Evolutionary conservation across 1,284 basidiomycete species (phyloP).

Genomic region (Phellopilus nigrolimitatus): DNA sequence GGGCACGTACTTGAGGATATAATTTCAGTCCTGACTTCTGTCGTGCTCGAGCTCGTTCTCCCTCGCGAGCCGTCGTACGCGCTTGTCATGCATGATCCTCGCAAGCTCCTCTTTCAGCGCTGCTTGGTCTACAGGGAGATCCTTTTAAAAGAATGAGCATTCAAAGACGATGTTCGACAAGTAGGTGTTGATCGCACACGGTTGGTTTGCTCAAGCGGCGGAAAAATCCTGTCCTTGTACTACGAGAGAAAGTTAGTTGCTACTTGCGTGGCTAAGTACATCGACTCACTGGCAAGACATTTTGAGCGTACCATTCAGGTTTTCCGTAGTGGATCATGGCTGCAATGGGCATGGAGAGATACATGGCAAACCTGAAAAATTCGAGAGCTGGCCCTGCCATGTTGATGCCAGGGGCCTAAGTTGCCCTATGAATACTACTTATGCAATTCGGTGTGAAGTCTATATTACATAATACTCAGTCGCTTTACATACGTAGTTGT

Average conservation of each 20-base stretch:
- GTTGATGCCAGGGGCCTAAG: not conserved
- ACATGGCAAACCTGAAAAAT: slow-evolving; percentile 84
- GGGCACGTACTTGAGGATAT: not conserved
- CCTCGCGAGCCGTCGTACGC: slow-evolving; percentile 40
- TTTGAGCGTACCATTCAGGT: slow-evolving; percentile 79
- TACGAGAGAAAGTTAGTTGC: slow-evolving; percentile 26
- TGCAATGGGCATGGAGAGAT: slow-evolving; percentile 83
- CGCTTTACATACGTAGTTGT: too few species aligned
- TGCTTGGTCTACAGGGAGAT: slow-evolving; percentile 58
- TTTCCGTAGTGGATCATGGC: slow-evolving; percentile 87
- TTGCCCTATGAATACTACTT: too few species aligned
- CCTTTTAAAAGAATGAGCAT: slow-evolving; percentile 32
- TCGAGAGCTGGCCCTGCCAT: slow-evolving; percentile 85
- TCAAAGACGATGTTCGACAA: slow-evolving; percentile 9
- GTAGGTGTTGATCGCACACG: slow-evolving; percentile 36
- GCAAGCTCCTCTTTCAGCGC: slow-evolving; percentile 63
- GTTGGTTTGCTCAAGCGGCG: slow-evolving; percentile 50
- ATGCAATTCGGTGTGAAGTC: too few species aligned
- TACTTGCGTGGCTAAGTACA: not conserved
- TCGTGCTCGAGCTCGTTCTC: slow-evolving; percentile 29
- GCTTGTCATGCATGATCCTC: slow-evolving; percentile 60
- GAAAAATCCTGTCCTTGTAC: slow-evolving; percentile 73
- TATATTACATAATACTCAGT: too few species aligned
- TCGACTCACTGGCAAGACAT: slow-evolving; percentile 72
- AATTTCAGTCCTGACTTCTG: slow-evolving; percentile 18